Base-by-base conservation (phyloP, 805 yeast species). In the Candida pseudoglaebosa region DNA sequence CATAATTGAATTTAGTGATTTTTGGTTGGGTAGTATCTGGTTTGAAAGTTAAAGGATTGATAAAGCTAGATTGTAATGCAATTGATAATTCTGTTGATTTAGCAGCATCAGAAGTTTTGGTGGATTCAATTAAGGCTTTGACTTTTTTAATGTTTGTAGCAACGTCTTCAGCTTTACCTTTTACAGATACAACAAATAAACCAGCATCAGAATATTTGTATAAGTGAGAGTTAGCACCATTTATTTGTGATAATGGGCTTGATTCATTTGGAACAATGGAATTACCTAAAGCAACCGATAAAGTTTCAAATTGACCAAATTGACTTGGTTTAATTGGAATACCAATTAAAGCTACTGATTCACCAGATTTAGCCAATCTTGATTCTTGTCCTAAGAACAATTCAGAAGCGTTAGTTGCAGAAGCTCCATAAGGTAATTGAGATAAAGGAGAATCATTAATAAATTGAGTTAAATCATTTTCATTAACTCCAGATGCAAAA, bases 301-400 rank as follows among this genome's bases (percentile, higher is more conserved):
- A 75, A 20, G 82, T 79, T 58, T 83, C 80, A 65, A 73, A 82
- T 50, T 79, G 64, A 50, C 82, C 82, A 47, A 82, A 78, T 40
- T 80, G 80, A 37, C 75, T 70, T 43, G 76, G 61, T 50, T 77
- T 65, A 44, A 84, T 75, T 50, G 98, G 95, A 49, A 87, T 73
- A 59, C 93, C 95, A 54, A 93, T 71, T 40, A 81, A 81, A 39
- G 90, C 91, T 48, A 79, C 77, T 44, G 89, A 80, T 43, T 71
- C 71, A 48, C 85, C 87, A 41, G 76, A 44, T 36, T 71, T 63
- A 70, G 87, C 78, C 46, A 77, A 60, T 75, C 89, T 81, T 44
- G 78, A 64, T 62, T 81, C 79, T 61, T 73, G 83, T 50, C 93
- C 95, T 44, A 69, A 63, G 68, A 59, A 76, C 46, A 73, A 55